phyloP scores from a whole-genome alignment of 805 yeast genomes.

The Candida maesae region DNA sequence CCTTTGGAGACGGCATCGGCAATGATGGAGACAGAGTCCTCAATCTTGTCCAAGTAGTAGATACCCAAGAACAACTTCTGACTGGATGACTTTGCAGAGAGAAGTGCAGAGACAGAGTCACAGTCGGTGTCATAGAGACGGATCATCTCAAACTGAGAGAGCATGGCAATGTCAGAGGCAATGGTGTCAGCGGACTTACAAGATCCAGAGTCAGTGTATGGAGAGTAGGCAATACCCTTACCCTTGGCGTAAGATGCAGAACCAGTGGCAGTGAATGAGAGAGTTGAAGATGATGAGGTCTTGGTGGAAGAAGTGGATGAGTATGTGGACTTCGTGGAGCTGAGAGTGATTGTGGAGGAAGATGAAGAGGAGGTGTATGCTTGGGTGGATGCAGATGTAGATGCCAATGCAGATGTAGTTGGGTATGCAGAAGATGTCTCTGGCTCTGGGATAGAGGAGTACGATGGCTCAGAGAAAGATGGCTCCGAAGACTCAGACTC shows the following conservation, averaged over 20 bases:
- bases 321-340: neutral
- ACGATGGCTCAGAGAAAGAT: slow-evolving; percentile 10
- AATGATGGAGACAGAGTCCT: slow-evolving; percentile 40
- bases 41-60: slow-evolving; percentile 44
- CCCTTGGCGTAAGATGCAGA: slow-evolving; percentile 26
- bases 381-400: no score
- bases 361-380: no score
- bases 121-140: slow-evolving; percentile 66
- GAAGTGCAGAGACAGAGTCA: slow-evolving; percentile 47
- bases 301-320: slow-evolving; percentile 1
- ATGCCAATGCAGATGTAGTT: no score
- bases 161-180: slow-evolving; percentile 41
- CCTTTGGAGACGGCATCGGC: slow-evolving; percentile 41
- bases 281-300: slow-evolving; percentile 13
- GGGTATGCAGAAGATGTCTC: no score
- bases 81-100: slow-evolving; percentile 41
- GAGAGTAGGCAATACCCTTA: slow-evolving; percentile 66
- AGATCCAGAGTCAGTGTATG: slow-evolving; percentile 50
- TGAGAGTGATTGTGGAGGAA: neutral
- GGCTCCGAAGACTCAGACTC: no score
- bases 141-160: slow-evolving; percentile 45
- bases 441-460: slow-evolving; percentile 1
- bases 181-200: slow-evolving; percentile 51
- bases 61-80: slow-evolving; percentile 60
- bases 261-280: slow-evolving; percentile 16